Evolutionary conservation across 352 stramenopile genomes (phyloP), one percentile per base, ranked within the genome.

Genomic region (Phytophthora syringae): DNA sequence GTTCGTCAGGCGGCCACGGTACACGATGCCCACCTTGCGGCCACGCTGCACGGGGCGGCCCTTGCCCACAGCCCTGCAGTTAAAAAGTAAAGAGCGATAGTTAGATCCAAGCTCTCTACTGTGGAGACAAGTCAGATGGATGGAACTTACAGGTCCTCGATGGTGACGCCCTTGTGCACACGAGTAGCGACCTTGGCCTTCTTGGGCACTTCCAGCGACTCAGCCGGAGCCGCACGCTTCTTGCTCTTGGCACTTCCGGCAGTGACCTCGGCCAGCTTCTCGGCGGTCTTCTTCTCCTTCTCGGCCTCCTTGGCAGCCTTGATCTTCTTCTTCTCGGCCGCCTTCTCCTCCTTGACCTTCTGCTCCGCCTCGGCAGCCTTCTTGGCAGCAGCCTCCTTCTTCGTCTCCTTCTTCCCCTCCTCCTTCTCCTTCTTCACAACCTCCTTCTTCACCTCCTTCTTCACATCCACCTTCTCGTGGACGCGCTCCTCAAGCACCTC

Each of bases 1-100:
- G 67, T 95, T 96, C 56, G 72, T 80, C 27, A 96, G 78, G 30
- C 74, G 77, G n/a, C 88, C 88, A 21, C 77, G 80, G 76, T 96
- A 96, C 40, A 94, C 55, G 40, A 96, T 94, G 61, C 80, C 82
- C 16, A 94, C 83, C 70, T 94, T 93, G 56, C 78, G 78, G 47
- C 88, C 88, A 50, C 76, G 77, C 28, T 72, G 60, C 45, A 89
- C 80, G 32, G 67, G 42, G 25, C 74, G 67, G 37, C 87, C 87
- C 76, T 93, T 95, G 52, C 87, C 87, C 25, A 93, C 72, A 16
- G 82, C 83, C 40, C 82, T 91, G 49, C 57, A 68, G 50, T 16
- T 67, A 10, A 42, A 48, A 59, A 13, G 5, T 13, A 62, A 27
- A 50, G 5, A 24, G 44, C 34, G n/a, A n/a, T n/a, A n/a, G 13